Evolutionary conservation across 257 asterid species (phyloP).

Genomic region (Penstemon newberryi): DNA sequence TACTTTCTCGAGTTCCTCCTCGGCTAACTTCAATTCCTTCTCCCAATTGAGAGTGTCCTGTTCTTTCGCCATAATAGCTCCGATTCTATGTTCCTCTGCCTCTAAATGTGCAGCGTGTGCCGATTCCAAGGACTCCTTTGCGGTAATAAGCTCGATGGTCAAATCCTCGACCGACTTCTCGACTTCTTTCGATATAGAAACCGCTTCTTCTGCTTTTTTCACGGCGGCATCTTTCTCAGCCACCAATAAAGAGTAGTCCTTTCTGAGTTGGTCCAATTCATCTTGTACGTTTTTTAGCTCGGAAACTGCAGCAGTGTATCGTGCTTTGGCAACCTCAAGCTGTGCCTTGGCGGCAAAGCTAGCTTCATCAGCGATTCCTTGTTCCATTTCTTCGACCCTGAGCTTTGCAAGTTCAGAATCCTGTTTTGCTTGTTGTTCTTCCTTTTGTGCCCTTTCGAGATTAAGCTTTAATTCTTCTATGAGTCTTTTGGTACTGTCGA

Average conservation of each 20-base stretch:
- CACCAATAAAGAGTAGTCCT: conserved; percentile 50
- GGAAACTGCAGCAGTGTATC: conserved; percentile 71
- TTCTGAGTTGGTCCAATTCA: conserved; percentile 59
- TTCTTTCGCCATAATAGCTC: conserved; percentile 76
- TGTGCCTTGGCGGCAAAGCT: conserved; percentile 94
- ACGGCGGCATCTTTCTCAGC: conserved; percentile 65
- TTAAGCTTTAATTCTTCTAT: conserved; percentile 90
- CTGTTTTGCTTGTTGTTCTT: conserved; percentile 92
- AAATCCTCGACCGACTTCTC: conserved; percentile 88
- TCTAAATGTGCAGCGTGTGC: conserved; percentile 91
- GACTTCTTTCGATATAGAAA: conserved; percentile 55
- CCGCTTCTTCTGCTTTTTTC: conserved; percentile 70
- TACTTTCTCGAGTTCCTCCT: conserved; percentile 62
- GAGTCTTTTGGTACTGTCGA: conserved; percentile 73
- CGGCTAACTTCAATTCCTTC: conserved; percentile 68
- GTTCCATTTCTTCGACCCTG: conserved; percentile 84
- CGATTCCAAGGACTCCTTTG: conserved; percentile 76
- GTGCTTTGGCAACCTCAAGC: conserved; percentile 88
- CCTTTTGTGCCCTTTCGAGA: conserved; percentile 84
- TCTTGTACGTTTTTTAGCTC: conserved; percentile 60
- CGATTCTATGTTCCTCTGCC: conserved; percentile 87
- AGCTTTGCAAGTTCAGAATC: conserved; percentile 91
- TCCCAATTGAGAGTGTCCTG: conserved; percentile 78
- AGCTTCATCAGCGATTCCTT: conserved; percentile 81
- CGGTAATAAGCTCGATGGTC: conserved; percentile 74